These are phyloP conservation scores for Penicillium odoratum DNA, from an alignment of 495 filamentous ascomycete genomes.

Conservation along the genomic window DNA sequence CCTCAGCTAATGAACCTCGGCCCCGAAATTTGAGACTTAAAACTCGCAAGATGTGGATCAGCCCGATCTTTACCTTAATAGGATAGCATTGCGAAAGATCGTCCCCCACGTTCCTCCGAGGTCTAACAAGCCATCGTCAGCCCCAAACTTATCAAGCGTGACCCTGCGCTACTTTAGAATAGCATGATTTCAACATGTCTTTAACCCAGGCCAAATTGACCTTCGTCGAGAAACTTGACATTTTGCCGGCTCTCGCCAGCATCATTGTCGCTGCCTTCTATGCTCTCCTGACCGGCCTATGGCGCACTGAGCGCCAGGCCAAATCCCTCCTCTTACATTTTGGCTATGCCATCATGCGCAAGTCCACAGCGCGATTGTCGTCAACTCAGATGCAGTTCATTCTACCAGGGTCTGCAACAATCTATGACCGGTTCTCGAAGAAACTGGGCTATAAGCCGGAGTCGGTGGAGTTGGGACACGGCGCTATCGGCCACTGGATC, in stretches of 20 bases:
- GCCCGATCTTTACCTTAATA: slow-evolving; percentile 13
- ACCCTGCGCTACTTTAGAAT: not conserved
- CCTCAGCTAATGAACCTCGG: slow-evolving; percentile 4
- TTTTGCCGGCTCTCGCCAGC: slow-evolving; percentile 33
- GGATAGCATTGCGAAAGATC: slow-evolving; percentile 24
- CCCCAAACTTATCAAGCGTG: slow-evolving; percentile 6
- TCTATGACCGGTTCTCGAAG: slow-evolving; percentile 50
- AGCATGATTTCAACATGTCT: slow-evolving; percentile 17
- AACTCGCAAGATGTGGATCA: not conserved
- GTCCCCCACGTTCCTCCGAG: slow-evolving; percentile 12
- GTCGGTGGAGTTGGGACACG: slow-evolving; percentile 50
- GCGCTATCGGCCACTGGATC: slow-evolving; percentile 61
- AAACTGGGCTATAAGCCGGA: slow-evolving; percentile 41
- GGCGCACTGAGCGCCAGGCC: slow-evolving; percentile 36
- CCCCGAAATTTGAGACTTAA: not conserved
- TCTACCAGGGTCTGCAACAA: slow-evolving; percentile 43
- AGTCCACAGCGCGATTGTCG: slow-evolving; percentile 33
- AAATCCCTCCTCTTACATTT: slow-evolving; percentile 37
- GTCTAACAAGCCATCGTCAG: slow-evolving; percentile 1
- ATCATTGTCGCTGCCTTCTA: slow-evolving; percentile 31
- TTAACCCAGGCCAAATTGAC: slow-evolving; percentile 26
- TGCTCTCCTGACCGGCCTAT: slow-evolving; percentile 34
- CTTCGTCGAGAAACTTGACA: slow-evolving; percentile 35
- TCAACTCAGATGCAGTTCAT: slow-evolving; percentile 37
- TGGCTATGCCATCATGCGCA: slow-evolving; percentile 41